Evolutionary conservation across 257 asterid genomes (phyloP).

Genomic region (Capsicum baccatum): DNA sequence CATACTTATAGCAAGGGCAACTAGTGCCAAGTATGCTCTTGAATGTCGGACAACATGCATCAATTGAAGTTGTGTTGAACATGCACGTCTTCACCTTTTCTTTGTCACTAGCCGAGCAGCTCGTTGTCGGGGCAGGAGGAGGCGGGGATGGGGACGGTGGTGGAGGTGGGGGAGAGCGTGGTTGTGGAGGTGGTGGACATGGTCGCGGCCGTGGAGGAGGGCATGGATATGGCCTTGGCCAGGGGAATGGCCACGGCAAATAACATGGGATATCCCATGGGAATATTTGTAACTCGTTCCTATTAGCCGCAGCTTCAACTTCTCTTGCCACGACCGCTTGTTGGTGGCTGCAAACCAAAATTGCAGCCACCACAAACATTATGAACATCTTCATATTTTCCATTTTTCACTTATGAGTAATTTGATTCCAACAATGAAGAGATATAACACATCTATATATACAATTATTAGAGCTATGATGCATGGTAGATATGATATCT

Average conservation of each 20-base stretch:
- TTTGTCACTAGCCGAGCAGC: background rate
- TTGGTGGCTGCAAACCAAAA: background rate
- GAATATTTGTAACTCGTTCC: background rate
- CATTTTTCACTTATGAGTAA: background rate
- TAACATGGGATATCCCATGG: background rate
- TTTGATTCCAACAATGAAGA: background rate
- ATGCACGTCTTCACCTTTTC: background rate
- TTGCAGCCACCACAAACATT: constrained; percentile 4
- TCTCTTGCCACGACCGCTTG: background rate
- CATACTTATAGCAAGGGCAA: background rate
- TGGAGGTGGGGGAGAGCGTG: background rate
- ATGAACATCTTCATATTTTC: background rate
- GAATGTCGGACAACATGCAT: background rate
- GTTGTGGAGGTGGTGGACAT: background rate
- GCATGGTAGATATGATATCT: too few relatives aligned
- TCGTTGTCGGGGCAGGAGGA: background rate
- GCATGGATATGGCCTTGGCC: background rate
- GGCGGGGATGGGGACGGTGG: background rate
- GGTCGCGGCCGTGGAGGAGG: background rate
- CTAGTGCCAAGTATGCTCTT: background rate
- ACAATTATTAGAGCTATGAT: background rate
- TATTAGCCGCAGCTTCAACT: background rate
- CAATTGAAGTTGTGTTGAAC: background rate
- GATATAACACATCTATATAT: background rate
- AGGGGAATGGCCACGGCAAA: background rate